Percentiles rank a stretch among this genome's conserved stretches.
Conservation (phyloP, 345 rosid species). For the Camelina neglecta region DNA sequence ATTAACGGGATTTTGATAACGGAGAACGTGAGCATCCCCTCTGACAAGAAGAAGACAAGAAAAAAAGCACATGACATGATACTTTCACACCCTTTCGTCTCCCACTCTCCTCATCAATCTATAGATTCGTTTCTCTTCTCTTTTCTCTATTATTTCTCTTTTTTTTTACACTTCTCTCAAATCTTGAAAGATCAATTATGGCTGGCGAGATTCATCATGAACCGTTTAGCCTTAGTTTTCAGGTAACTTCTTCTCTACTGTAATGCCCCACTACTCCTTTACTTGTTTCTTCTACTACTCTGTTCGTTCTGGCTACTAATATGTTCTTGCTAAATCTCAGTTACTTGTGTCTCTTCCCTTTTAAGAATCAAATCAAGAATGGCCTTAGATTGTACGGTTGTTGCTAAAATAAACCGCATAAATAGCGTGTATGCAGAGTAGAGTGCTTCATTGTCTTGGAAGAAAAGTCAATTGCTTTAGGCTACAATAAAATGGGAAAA, state of each 20-base stretch:
- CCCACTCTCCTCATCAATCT: slow-evolving; percentile 27
- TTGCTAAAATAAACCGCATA: background rate
- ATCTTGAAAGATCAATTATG: slow-evolving; percentile 40
- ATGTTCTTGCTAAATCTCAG: background rate
- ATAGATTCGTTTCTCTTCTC: slow-evolving; percentile 27
- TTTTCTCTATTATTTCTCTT: background rate
- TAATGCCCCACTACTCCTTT: background rate
- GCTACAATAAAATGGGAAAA: background rate
- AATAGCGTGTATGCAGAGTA: background rate
- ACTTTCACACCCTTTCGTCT: slow-evolving; percentile 40
- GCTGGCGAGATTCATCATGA: slow-evolving; percentile 71
- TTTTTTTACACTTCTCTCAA: background rate
- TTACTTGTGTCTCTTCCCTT: background rate
- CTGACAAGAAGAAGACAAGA: slow-evolving; percentile 39
- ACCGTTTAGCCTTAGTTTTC: slow-evolving; percentile 60
- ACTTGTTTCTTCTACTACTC: slow-evolving; percentile 14
- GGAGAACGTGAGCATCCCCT: slow-evolving; percentile 41
- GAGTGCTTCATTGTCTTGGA: slow-evolving; percentile 3
- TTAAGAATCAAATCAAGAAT: background rate
- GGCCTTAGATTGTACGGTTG: background rate
- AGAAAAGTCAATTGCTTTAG: background rate
- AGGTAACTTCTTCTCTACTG: slow-evolving; percentile 49
- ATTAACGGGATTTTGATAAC: slow-evolving; percentile 44
- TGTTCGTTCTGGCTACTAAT: background rate
- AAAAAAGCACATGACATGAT: slow-evolving; percentile 45